Base-by-base conservation (phyloP, 148 eudicot species). In the Dianthus caryophyllus region DNA sequence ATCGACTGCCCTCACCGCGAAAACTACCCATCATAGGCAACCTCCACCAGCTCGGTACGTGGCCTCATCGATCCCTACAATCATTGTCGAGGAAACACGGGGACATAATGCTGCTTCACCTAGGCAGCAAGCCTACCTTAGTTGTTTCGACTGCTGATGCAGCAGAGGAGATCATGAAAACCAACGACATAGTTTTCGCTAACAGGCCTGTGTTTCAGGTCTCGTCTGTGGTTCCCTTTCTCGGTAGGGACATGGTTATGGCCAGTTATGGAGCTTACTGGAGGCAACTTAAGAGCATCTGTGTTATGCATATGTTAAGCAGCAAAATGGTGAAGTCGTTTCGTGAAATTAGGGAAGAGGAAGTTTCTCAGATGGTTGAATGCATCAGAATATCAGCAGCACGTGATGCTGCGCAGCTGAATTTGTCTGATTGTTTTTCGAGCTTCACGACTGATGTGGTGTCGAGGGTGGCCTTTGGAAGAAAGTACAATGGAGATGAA, bases 11-110 rank as follows among this genome's bases (percentile, higher is more conserved):
- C 5, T 77, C 84, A 0, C 83, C 86, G 5, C 55, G 50, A 66
- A 82, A 69, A 67, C 66, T 79, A 15, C 83, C 83, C 13, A 61
- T 83, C 57, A 46, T 83, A 25, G 86, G 82, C 9, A 78, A 80
- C 76, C 65, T 80, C 30, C 86, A 80, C 56, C 81, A 78, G 66
- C 39, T 83, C 1, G 74, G 76, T 25, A 20, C 5, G 9, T 66
- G 22, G 2, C 61, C 75, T 9, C 80, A 83, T 65, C 82, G 49
- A 13, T 80, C 82, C 6, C 56, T 80, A 25, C 58, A 15, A 4
- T 54, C 54, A 0, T 47, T 83, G 24, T 77, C 87, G 14, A 18
- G 52, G 29, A 36, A 25, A 21, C 29, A 80, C 60, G 84, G 84
- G 3, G 67, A 73, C 9, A 44, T 80, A 5, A 80, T 83, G 84